phyloP scores from a whole-genome alignment of 106 monocot species.

The Allium cepa region DNA sequence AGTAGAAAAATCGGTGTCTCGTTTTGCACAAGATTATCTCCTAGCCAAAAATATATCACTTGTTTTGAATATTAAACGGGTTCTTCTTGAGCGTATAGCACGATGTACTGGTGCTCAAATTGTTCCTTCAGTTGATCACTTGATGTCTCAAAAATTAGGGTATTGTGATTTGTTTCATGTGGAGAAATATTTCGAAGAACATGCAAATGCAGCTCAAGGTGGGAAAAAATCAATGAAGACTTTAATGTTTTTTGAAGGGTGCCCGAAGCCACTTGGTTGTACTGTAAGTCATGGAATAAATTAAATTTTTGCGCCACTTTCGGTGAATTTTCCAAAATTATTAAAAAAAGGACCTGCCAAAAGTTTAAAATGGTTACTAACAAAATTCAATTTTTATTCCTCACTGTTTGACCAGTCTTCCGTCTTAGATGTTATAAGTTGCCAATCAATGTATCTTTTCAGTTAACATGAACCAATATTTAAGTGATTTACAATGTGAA shows the following conservation, averaged over 20 bases:
- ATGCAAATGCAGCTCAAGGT: slow-evolving; percentile 45
- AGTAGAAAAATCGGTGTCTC: slow-evolving; percentile 90
- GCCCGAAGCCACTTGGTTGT: slow-evolving; percentile 82
- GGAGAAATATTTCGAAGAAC: slow-evolving; percentile 71
- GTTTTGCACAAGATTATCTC: slow-evolving; percentile 80
- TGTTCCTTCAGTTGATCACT: slow-evolving; percentile 75
- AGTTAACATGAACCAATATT: too few relatives aligned
- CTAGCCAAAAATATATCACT: slow-evolving; percentile 83
- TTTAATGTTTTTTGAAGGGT: slow-evolving; percentile 89
- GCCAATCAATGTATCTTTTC: too few relatives aligned
- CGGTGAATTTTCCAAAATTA: too few relatives aligned
- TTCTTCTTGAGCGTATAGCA: slow-evolving; percentile 69
- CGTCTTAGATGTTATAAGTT: too few relatives aligned
- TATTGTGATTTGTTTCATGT: slow-evolving; percentile 78
- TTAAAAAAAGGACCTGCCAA: too few relatives aligned
- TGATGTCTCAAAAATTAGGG: slow-evolving; percentile 61
- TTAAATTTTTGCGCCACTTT: too few relatives aligned
- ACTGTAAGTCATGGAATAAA: slow-evolving; percentile 43
- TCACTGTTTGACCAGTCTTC: too few relatives aligned
- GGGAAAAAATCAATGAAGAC: slow-evolving; percentile 60
- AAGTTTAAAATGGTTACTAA: too few relatives aligned
- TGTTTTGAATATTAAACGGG: slow-evolving; percentile 83
- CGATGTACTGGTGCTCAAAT: slow-evolving; percentile 91
- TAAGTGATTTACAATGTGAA: too few relatives aligned
- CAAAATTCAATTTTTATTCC: too few relatives aligned